Percentiles rank a stretch among this genome's conserved stretches.
These are phyloP conservation scores for Casuarina equisetifolia DNA, from an alignment of 306 rosid genomes.

Conservation along the genomic window DNA sequence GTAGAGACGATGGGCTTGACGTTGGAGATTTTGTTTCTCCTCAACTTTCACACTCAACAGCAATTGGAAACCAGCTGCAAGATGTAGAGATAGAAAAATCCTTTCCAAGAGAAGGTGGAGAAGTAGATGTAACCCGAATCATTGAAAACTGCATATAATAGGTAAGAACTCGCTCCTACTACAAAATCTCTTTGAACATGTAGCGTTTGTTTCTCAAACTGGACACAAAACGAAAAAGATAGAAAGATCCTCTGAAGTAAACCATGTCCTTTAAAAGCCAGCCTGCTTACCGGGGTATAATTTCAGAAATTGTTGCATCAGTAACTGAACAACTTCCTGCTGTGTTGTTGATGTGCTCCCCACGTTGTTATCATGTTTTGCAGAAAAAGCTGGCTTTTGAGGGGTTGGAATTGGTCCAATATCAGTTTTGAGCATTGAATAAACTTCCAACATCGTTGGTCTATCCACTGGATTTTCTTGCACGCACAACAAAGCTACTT, in stretches of 20 bases:
- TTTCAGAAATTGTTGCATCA: slow-evolving; percentile 16
- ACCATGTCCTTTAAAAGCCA: background rate
- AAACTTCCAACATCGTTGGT: slow-evolving; percentile 41
- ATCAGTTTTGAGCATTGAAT: slow-evolving; percentile 34
- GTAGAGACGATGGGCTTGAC: no score
- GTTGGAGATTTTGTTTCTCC: no score
- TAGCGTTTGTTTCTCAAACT: no score
- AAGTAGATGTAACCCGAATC: no score
- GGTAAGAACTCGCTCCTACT: no score
- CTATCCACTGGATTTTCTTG: slow-evolving; percentile 39
- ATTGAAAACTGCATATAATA: no score
- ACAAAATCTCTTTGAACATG: no score
- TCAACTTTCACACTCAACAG: no score
- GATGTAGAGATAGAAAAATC: no score
- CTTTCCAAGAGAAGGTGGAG: no score
- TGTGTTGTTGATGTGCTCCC: background rate
- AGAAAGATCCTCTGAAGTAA: background rate
- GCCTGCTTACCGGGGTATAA: slow-evolving; percentile 9
- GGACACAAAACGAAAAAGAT: background rate
- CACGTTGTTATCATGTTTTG: background rate
- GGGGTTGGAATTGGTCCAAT: slow-evolving; percentile 4
- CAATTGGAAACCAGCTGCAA: no score
- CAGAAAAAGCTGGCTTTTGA: slow-evolving; percentile 35
- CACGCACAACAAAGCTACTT: slow-evolving; percentile 38
- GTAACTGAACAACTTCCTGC: slow-evolving; percentile 4